Base-by-base conservation (phyloP, 2,329 filamentous ascomycete genomes). In the Fusarium aywerte region DNA sequence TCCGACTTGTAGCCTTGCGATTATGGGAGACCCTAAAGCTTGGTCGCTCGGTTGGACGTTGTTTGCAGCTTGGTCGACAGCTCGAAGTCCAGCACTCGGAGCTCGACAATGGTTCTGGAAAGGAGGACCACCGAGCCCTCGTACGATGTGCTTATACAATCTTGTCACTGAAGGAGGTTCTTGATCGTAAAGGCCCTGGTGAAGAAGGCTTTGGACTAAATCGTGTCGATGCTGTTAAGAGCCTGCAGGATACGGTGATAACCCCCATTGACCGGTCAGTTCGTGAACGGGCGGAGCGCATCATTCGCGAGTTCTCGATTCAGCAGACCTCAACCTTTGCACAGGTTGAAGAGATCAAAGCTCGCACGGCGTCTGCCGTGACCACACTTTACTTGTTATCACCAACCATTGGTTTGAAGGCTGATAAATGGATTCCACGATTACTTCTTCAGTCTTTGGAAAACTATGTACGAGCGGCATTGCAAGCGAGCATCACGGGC, bases 41-140 rank as follows among this genome's bases (percentile, higher is more conserved):
- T 4, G 91, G 91, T 2, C 83, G 94, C 40, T 87, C 90, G 0
- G 91, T 97, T 13, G 89, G 88, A 40, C 84, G 95, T 50, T 94
- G 91, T 74, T 82, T 98, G 39, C 90, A 91, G 73, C 82, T 98
- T 4, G 93, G 92, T 1, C 84, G 94, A 42, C 93, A 97, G 80
- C 85, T 99, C 12, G 93, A 98, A 76, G 86, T 91, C n/a, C 92
- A 97, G 76, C 86, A 96, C 74, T 82, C 87, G 0, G 93, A 97
- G 77, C 81, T 82, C 52, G 65, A 73, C 18, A 60, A 45, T 9
- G 62, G 57, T 23, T 16, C 75, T 27, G 84, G 81, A 57, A 88
- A 87, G 65, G 90, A 93, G 70, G 92, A 96, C 68, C 90, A 94
- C 71, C 84, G 89, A 40, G 90, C 92, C 1, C 85, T 97, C 73